Conservation (phyloP, 1,284 basidiomycete genomes). For the Austroboletus niveus region DNA sequence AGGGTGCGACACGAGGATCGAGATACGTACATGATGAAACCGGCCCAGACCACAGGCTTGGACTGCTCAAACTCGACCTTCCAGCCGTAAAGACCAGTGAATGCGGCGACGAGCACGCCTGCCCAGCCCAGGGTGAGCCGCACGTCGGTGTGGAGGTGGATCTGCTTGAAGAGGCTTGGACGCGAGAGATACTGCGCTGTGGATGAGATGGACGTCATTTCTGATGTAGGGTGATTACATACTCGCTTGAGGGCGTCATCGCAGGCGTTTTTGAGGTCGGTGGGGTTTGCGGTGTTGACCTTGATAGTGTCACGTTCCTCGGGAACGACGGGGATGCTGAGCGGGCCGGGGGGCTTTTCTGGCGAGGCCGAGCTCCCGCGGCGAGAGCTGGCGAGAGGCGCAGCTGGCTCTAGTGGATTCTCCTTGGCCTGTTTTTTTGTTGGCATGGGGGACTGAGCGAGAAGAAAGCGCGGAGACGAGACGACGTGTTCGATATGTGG, state of each 20-base stretch:
- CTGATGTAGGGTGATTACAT: constrained; percentile 32
- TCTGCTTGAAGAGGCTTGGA: constrained; percentile 81
- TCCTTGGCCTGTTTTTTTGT: constrained; percentile 18
- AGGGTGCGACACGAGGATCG: background rate
- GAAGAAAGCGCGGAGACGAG: background rate
- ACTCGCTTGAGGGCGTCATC: constrained; percentile 91
- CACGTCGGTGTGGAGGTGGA: constrained; percentile 82
- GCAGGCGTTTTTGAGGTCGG: constrained; percentile 86
- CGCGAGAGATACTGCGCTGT: constrained; percentile 67
- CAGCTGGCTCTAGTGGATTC: constrained; percentile 10
- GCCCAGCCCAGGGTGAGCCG: constrained; percentile 82
- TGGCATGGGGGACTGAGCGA: constrained; percentile 15
- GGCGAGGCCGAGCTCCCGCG: constrained; percentile 37
- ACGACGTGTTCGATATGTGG: constrained; percentile 26
- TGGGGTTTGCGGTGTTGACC: constrained; percentile 79
- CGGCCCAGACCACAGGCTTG: constrained; percentile 76
- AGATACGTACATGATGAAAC: constrained; percentile 65
- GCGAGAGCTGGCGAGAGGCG: constrained; percentile 17
- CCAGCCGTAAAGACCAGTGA: constrained; percentile 82
- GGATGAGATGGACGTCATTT: background rate
- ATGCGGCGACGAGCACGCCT: constrained; percentile 75
- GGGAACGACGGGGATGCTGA: constrained; percentile 44
- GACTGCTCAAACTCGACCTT: constrained; percentile 83
- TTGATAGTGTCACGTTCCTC: constrained; percentile 66
- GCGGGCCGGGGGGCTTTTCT: constrained; percentile 51